These are phyloP conservation scores for Colletotrichum tamarilloi DNA, from an alignment of 2,329 filamentous ascomycete genomes.

Conservation along the genomic window DNA sequence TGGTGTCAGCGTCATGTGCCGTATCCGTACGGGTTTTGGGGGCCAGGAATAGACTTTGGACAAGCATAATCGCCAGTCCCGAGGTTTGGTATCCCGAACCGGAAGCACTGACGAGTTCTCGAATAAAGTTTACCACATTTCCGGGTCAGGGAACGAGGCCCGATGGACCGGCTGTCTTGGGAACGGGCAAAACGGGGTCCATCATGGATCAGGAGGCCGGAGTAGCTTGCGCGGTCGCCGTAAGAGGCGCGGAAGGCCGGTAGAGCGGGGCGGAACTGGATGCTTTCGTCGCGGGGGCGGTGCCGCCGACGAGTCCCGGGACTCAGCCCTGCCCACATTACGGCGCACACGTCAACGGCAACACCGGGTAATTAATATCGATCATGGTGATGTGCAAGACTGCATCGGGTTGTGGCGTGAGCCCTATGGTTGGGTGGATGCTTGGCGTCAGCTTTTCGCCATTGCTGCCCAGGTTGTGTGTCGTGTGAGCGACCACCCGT, in stretches of 20 bases:
- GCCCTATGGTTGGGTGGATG: background rate
- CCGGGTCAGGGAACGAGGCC: background rate
- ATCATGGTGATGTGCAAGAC: background rate
- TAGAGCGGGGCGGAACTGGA: background rate
- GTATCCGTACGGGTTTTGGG: background rate
- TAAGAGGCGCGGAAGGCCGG: background rate
- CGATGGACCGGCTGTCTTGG: background rate
- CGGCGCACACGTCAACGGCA: background rate
- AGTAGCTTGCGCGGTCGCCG: background rate
- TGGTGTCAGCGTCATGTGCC: background rate
- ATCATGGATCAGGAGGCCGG: background rate
- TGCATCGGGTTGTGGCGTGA: conserved; percentile 19
- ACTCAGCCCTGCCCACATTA: conserved; percentile 8
- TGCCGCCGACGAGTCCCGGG: conserved; percentile 5
- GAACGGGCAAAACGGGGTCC: background rate
- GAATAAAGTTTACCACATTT: background rate
- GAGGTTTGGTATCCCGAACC: background rate
- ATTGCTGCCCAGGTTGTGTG: background rate
- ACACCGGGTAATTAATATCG: conserved; percentile 11
- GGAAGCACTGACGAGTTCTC: background rate
- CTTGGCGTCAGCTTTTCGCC: background rate
- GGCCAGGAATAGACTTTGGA: background rate
- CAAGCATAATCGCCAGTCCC: background rate
- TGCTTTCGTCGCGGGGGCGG: background rate
- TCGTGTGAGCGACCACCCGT: background rate